Evolutionary conservation across 176 grass and related monocot genomes (phyloP), one percentile per base, ranked within the genome.

Genomic region (Tillandsia fasciculata): DNA sequence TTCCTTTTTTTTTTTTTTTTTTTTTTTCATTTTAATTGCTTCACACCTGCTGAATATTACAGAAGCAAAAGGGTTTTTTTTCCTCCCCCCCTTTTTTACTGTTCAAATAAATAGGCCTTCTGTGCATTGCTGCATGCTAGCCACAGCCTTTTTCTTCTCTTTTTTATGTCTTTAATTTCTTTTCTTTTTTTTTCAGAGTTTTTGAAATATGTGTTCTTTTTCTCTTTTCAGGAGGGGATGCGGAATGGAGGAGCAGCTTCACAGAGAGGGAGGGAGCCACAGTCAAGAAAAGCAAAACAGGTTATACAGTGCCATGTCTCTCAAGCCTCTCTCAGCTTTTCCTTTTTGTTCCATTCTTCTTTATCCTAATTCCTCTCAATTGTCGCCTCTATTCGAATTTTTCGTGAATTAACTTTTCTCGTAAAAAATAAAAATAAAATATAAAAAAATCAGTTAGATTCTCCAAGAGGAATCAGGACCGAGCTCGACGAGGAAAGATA

Each of bases 241-340:
- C 85, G 2, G 87, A 85, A 80, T 94, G 90, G 84, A 99, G 95
- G 28, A 80, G 82, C 82, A 94, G 90, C 77, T 83, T 93, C 74
- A 64, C 90, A 56, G 76, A 77, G 64, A 94, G 76, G 81, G 90
- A 99, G 63, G 75, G 84, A 50, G 72, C 53, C 86, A 90, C 87
- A 57, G 78, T 86, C 28, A 94, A 90, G 82, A 99, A 99, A 86
- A 94, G 90, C 84, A 88, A 80, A 78, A 84, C 90, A 83, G 91
- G 91, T 87, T 42, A n/a, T 27, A 88, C 77, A 85, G 76, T 48
- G 0, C 42, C 67, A 57, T 47, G 9, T 66, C 64, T 66, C 64
- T 82, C n/a, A 6, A 64, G 11, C 54, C 74, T 74, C 51, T 28
- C 47, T 42, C 53, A 70, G 20, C 14, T 54, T 33, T 71, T 70